These are phyloP conservation scores for Melaleuca alternifolia DNA, from an alignment of 345 rosid species.

Conservation along the genomic window DNA sequence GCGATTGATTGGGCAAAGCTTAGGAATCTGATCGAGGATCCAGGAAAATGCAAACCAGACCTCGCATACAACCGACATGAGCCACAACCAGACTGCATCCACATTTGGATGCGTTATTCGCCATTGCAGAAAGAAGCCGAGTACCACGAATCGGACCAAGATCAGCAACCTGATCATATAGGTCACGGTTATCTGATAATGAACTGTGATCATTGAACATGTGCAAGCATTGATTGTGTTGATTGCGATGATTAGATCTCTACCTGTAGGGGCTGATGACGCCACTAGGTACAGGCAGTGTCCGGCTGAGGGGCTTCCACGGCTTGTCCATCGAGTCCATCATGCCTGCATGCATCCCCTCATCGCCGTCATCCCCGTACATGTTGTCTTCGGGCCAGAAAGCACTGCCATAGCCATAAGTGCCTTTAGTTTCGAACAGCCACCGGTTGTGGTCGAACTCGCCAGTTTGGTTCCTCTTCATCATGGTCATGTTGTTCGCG, in stretches of 20 bases:
- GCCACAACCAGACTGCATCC: constrained; percentile 89
- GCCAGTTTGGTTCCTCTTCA: constrained; percentile 68
- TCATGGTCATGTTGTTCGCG: constrained; percentile 68
- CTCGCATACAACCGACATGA: constrained; percentile 74
- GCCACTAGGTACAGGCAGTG: constrained; percentile 35
- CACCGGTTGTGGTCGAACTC: constrained; percentile 86
- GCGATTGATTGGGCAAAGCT: constrained; percentile 70
- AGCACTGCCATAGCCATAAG: constrained; percentile 84
- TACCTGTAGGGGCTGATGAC: constrained; percentile 84
- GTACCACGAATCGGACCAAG: constrained; percentile 41
- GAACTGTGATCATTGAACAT: not conserved
- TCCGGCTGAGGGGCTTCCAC: constrained; percentile 81
- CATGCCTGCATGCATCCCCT: constrained; percentile 41
- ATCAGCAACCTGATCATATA: constrained; percentile 37
- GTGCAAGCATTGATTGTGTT: not conserved
- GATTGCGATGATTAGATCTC: not conserved
- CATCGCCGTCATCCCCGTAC: constrained; percentile 53
- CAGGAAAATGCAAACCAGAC: constrained; percentile 93
- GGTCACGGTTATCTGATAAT: not conserved
- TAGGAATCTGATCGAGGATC: constrained; percentile 89
- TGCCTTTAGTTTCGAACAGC: constrained; percentile 81
- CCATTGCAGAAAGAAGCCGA: constrained; percentile 77
- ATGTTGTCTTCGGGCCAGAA: constrained; percentile 66
- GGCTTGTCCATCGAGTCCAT: constrained; percentile 72
- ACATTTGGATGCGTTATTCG: constrained; percentile 62